These are phyloP conservation scores for Alectoria sarmentosa DNA, from an alignment of 495 filamentous ascomycete species.

Conservation along the genomic window DNA sequence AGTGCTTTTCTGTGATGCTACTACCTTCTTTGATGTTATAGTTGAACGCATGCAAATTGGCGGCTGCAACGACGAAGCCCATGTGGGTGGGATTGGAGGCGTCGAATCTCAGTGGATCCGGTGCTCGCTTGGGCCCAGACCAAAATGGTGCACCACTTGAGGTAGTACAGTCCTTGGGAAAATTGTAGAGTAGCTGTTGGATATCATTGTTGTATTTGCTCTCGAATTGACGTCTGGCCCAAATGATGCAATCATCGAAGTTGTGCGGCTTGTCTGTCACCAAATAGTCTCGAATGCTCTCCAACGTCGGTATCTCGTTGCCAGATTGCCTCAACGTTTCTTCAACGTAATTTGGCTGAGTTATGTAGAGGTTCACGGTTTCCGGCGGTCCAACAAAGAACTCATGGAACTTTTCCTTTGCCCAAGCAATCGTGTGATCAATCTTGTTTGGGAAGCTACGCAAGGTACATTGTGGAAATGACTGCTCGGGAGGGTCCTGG, in stretches of 20 bases:
- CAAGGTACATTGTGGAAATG: constrained; percentile 97
- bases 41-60: constrained; percentile 95
- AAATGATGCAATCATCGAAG: constrained; percentile 92
- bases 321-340: constrained; percentile 87
- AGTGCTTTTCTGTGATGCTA: constrained; percentile 58
- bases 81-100: constrained; percentile 75
- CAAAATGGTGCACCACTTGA: constrained; percentile 89
- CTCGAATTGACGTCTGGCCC: constrained; percentile 92
- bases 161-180: constrained; percentile 87
- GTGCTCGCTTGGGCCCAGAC: constrained; percentile 98
- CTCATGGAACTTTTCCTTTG: constrained; percentile 86
- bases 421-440: constrained; percentile 99
- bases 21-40: constrained; percentile 84
- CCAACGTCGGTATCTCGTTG: constrained; percentile 91
- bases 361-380: constrained; percentile 90
- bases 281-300: constrained; percentile 84
- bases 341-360: constrained; percentile 84
- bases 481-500: constrained; percentile 96
- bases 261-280: constrained; percentile 86
- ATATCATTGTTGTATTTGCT: constrained; percentile 96
- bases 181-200: constrained; percentile 94
- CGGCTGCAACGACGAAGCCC: constrained; percentile 76
- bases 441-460: constrained; percentile 98
- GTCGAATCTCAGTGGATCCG: constrained; percentile 85
- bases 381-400: constrained; percentile 92